These are phyloP conservation scores for Tardiomyces blankii DNA, from an alignment of 1,139 yeast species.

Conservation along the genomic window DNA sequence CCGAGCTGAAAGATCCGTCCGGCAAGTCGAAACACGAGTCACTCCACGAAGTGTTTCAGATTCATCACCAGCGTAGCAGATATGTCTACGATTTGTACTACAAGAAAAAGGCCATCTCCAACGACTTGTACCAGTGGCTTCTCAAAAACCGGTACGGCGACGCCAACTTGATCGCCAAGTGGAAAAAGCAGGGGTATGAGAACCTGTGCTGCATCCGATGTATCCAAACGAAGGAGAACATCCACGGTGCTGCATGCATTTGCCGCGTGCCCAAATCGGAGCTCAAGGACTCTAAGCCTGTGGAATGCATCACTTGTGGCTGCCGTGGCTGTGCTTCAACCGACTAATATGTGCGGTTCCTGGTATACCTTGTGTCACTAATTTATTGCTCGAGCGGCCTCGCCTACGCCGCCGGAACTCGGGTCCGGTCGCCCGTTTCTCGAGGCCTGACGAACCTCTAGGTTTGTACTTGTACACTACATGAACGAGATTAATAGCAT, in stretches of 20 bases:
- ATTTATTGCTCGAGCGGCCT: too few species aligned
- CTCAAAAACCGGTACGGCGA: constrained; percentile 59
- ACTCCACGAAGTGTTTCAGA: constrained; percentile 61
- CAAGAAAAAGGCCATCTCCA: constrained; percentile 54
- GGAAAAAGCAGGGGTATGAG: constrained; percentile 89
- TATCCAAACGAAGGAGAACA: constrained; percentile 52
- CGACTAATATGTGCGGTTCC: constrained; percentile 34
- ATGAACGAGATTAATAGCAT: too few species aligned
- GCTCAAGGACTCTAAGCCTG: constrained; percentile 21
- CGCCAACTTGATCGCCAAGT: constrained; percentile 67
- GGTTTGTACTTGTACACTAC: too few species aligned
- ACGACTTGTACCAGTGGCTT: constrained; percentile 69
- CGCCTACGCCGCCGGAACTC: too few species aligned
- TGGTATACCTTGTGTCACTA: too few species aligned
- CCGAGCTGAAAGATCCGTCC: constrained; percentile 19
- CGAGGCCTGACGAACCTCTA: too few species aligned
- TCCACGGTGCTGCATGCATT: constrained; percentile 62
- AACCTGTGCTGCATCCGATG: constrained; percentile 76
- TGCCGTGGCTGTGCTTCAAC: constrained; percentile 81
- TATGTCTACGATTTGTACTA: constrained; percentile 69
- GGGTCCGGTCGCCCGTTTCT: too few species aligned
- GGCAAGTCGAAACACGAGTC: constrained; percentile 38
- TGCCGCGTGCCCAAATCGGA: constrained; percentile 61
- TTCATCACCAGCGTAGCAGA: constrained; percentile 66
- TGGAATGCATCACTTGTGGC: constrained; percentile 78